phyloP scores from a whole-genome alignment of 495 filamentous ascomycete genomes.

The Penicillium lagena region DNA sequence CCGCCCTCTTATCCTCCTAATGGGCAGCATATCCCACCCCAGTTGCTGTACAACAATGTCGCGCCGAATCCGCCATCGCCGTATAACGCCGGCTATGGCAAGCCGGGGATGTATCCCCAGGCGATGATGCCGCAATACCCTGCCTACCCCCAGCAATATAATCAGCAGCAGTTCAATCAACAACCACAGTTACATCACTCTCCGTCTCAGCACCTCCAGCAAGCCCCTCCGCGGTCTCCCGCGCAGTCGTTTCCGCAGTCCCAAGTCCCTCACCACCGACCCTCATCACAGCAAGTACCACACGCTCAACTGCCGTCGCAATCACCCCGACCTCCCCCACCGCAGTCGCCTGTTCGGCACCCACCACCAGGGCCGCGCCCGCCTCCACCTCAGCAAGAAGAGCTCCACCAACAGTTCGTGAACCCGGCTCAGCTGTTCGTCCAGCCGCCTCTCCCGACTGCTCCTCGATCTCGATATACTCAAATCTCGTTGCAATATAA shows the following conservation, averaged over 20 bases:
- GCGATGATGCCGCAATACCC: slow-evolving; percentile 31
- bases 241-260: slow-evolving; percentile 3
- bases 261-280: slow-evolving; percentile 7
- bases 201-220: slow-evolving; percentile 3
- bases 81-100: slow-evolving; percentile 32
- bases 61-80: slow-evolving; percentile 21
- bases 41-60: slow-evolving; percentile 37
- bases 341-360: slow-evolving; percentile 12
- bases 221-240: slow-evolving; percentile 2
- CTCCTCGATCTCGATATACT: slow-evolving; percentile 22
- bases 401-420: slow-evolving; percentile 37
- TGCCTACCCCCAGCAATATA: slow-evolving; percentile 25
- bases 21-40: slow-evolving; percentile 32
- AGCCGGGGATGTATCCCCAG: slow-evolving; percentile 28
- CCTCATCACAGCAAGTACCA: slow-evolving; percentile 1
- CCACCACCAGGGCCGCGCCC: slow-evolving; percentile 14
- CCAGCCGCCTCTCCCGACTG: slow-evolving; percentile 24
- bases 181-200: slow-evolving; percentile 4
- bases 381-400: slow-evolving; percentile 12
- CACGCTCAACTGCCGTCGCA: slow-evolving; percentile 7
- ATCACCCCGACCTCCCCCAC: slow-evolving; percentile 13
- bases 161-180: slow-evolving; percentile 11
- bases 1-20: slow-evolving; percentile 18
- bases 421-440: slow-evolving; percentile 37
- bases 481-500: slow-evolving; percentile 20